These are phyloP conservation scores for Pseudohalonectria lignicola DNA, from an alignment of 2,329 filamentous ascomycete species.

Conservation along the genomic window DNA sequence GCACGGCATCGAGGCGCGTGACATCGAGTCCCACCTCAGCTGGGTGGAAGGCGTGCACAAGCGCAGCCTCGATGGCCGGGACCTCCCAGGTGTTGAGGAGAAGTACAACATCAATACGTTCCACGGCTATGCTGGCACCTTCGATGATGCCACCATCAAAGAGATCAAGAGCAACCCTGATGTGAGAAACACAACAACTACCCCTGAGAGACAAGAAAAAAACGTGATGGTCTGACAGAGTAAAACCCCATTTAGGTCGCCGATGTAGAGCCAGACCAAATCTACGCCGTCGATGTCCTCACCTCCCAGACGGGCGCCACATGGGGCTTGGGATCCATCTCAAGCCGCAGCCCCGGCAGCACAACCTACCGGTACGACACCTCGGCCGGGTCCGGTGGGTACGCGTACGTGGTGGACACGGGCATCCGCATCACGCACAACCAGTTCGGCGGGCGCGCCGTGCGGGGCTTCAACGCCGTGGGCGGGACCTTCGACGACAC, in stretches of 20 bases:
- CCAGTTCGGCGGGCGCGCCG: slow-evolving; percentile 30
- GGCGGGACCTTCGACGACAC: slow-evolving; percentile 22
- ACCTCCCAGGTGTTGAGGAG: slow-evolving; percentile 24
- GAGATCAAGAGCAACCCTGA: slow-evolving; percentile 12
- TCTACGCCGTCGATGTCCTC: slow-evolving; percentile 15
- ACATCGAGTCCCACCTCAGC: slow-evolving; percentile 21
- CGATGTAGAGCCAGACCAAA: slow-evolving; percentile 17
- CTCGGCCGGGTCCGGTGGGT: slow-evolving; percentile 16
- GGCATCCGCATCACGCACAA: slow-evolving; percentile 31
- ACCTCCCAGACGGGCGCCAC: slow-evolving; percentile 13
- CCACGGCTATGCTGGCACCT: slow-evolving; percentile 15
- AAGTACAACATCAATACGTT: slow-evolving; percentile 16
- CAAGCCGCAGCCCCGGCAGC: slow-evolving; percentile 9
- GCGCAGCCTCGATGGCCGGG: slow-evolving; percentile 21
- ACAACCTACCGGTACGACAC: slow-evolving; percentile 17
- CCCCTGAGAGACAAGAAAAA: no score
- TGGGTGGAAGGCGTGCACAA: slow-evolving; percentile 22
- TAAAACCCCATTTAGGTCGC: slow-evolving; percentile 13
- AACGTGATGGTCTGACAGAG: no score
- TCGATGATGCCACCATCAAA: slow-evolving; percentile 12
- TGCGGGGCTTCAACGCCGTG: slow-evolving; percentile 24
- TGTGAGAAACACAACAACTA: slow-evolving; percentile 8
- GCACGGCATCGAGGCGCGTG: slow-evolving; percentile 15
- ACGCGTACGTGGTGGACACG: slow-evolving; percentile 33
- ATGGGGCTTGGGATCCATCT: slow-evolving; percentile 17